Conservation (phyloP, 73 alveolate species). For the Breviolum minutum region DNA sequence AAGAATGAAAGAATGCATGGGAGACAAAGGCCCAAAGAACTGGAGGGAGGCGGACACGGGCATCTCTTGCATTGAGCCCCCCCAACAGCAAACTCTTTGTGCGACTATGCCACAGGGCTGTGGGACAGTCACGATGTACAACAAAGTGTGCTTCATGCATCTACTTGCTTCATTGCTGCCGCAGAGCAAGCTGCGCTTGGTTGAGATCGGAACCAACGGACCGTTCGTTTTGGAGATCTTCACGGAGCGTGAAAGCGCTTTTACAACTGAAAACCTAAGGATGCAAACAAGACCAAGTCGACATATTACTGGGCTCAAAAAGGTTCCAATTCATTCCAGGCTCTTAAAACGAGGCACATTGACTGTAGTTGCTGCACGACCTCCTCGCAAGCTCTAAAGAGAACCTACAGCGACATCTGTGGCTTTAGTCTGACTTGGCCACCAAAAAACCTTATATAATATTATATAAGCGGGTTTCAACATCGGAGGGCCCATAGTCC, state of each 20-base stretch:
- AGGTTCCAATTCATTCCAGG: background rate
- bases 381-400: conserved; percentile 64
- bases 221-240: conserved; percentile 82
- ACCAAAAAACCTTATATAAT: background rate
- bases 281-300: background rate
- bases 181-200: background rate
- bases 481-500: too few species aligned
- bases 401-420: conserved; percentile 7
- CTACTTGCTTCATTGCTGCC: background rate
- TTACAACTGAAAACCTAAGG: conserved; percentile 48
- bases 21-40: too few species aligned
- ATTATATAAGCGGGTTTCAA: background rate
- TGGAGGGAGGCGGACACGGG: too few species aligned
- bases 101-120: background rate
- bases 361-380: conserved; percentile 54
- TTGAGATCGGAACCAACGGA: background rate
- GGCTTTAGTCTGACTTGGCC: background rate
- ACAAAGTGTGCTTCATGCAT: background rate
- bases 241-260: conserved; percentile 74
- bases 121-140: background rate
- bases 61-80: too few species aligned
- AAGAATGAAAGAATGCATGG: too few species aligned
- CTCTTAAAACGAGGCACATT: background rate
- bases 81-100: background rate
- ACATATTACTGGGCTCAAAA: background rate